A percentile compares a stretch with the other conserved stretches of the same genome.
These are phyloP conservation scores for Backusella tuberculispora DNA, from an alignment of 192 early-diverging fungal genomes.

Conservation along the genomic window DNA sequence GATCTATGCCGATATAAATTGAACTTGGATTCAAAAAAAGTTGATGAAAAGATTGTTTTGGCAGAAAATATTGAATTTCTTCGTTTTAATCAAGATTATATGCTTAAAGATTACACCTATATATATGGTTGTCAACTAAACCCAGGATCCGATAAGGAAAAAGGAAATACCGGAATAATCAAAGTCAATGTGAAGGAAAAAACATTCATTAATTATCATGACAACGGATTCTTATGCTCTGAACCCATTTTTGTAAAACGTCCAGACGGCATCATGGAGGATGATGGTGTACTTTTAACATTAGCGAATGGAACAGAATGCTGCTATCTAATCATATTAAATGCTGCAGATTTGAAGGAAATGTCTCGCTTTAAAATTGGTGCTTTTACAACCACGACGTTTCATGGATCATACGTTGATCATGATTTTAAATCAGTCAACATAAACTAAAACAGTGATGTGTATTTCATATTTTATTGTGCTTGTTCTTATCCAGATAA, in stretches of 20 bases:
- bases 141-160: too few species aligned
- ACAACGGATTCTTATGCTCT: conserved; percentile 19
- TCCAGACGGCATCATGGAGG: conserved; percentile 50
- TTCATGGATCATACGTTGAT: conserved; percentile 30
- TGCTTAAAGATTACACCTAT: background rate
- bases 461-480: too few species aligned
- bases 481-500: too few species aligned
- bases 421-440: conserved; percentile 21
- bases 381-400: conserved; percentile 10
- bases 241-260: conserved; percentile 61
- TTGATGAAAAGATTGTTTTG: background rate
- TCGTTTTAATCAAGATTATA: background rate
- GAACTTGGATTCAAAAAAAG: background rate
- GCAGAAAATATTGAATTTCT: background rate
- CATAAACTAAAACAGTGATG: background rate
- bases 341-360: conserved; percentile 53
- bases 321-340: conserved; percentile 51
- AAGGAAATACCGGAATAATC: background rate
- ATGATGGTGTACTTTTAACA: conserved; percentile 61
- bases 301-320: conserved; percentile 39
- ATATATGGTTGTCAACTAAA: conserved; percentile 17
- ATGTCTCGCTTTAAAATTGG: conserved; percentile 49
- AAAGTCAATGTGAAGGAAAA: background rate
- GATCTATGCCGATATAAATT: conserved; percentile 15
- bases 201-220: background rate